A percentile compares a stretch with the other conserved stretches of the same genome.
phyloP scores from a whole-genome alignment of 2,329 filamentous ascomycete genomes.

The Simplicillium sp. region DNA sequence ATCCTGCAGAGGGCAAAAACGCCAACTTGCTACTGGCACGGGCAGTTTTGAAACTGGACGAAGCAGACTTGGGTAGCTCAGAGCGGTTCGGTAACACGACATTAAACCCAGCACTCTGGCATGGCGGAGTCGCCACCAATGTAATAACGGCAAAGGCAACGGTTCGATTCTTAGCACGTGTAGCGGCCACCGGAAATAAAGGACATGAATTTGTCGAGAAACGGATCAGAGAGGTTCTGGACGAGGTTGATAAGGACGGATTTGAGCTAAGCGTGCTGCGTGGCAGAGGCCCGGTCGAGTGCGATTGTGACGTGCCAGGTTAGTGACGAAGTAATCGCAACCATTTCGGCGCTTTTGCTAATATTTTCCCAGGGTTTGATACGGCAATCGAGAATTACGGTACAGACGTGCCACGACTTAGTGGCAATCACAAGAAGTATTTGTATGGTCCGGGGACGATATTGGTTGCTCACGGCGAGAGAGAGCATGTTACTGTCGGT shows the following conservation, averaged over 20 bases:
- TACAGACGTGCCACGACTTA: conserved; percentile 72
- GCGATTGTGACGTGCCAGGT: conserved; percentile 65
- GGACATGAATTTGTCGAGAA: conserved; percentile 39
- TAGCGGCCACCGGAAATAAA: conserved; percentile 56
- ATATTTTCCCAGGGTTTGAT: conserved; percentile 49
- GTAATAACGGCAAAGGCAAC: conserved; percentile 65
- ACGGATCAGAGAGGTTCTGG: conserved; percentile 40
- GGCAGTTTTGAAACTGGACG: conserved; percentile 51
- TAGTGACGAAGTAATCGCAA: conserved; percentile 10
- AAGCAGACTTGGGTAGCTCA: conserved; percentile 59
- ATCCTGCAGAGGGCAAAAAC: conserved; percentile 71
- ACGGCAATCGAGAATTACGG: conserved; percentile 74
- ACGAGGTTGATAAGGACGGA: conserved; percentile 36
- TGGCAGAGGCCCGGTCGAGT: conserved; percentile 63
- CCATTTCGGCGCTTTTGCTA: too few relatives aligned
- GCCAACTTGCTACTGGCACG: conserved; percentile 68
- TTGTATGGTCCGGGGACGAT: conserved; percentile 59
- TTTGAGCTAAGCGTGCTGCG: conserved; percentile 48
- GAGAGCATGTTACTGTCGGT: conserved; percentile 64
- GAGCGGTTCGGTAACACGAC: conserved; percentile 74
- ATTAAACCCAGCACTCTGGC: conserved; percentile 65
- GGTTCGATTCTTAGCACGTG: conserved; percentile 56
- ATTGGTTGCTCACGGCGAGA: conserved; percentile 69
- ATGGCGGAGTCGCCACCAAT: conserved; percentile 72
- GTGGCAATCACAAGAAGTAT: conserved; percentile 52